Conservation (phyloP, 2,329 filamentous ascomycete species). For the Clonostachys solani region DNA sequence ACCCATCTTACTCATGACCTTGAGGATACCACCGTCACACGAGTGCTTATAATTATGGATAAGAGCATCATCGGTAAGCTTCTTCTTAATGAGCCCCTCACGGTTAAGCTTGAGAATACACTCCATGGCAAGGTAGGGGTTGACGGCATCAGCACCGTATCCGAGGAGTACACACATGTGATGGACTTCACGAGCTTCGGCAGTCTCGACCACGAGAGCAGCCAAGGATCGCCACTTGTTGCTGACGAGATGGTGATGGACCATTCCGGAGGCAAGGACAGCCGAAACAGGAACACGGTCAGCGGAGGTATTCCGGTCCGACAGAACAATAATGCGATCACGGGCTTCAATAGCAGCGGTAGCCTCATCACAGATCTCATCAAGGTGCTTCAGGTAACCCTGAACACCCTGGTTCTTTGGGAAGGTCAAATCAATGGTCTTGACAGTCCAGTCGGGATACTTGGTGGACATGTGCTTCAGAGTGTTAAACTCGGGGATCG, state of each 20-base stretch:
- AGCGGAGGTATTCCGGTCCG: conserved; percentile 78
- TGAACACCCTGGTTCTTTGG: conserved; percentile 77
- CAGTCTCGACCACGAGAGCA: conserved; percentile 85
- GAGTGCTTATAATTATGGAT: conserved; percentile 97
- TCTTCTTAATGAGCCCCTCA: conserved; percentile 88
- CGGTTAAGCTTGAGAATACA: conserved; percentile 96
- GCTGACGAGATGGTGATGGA: conserved; percentile 90
- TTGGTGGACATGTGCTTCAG: conserved; percentile 71
- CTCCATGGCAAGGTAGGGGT: conserved; percentile 93
- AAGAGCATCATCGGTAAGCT: conserved; percentile 74
- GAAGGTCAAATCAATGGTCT: conserved; percentile 89
- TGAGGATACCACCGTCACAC: conserved; percentile 91
- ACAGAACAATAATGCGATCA: conserved; percentile 84
- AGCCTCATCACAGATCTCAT: conserved; percentile 81
- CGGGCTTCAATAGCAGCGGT: conserved; percentile 79
- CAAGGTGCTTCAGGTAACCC: conserved; percentile 83
- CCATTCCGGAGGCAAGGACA: conserved; percentile 84
- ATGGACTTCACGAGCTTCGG: conserved; percentile 93
- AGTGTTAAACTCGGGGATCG: conserved; percentile 86
- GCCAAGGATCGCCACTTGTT: conserved; percentile 94
- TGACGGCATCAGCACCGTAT: conserved; percentile 91
- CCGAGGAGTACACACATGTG: conserved; percentile 98
- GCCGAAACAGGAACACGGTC: conserved; percentile 84
- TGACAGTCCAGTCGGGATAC: conserved; percentile 80
- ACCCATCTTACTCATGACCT: conserved; percentile 99